A percentile compares a stretch with the other conserved stretches of the same genome.
These are phyloP conservation scores for Kodamaea laetipori DNA, from an alignment of 805 yeast genomes.

Conservation along the genomic window DNA sequence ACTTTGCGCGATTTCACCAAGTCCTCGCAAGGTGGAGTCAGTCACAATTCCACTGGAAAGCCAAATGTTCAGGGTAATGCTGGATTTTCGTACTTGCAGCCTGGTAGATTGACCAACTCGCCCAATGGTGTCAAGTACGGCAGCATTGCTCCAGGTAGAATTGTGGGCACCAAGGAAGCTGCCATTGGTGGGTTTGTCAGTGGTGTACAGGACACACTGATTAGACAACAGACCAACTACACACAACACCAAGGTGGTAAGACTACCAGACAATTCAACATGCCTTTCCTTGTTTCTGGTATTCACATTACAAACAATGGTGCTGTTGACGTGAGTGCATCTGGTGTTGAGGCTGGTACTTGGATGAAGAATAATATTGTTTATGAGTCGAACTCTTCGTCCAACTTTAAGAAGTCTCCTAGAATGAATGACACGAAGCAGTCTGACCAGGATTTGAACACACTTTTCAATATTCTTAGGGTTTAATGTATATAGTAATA, in stretches of 20 bases:
- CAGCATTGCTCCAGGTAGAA: conserved; percentile 68
- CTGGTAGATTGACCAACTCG: conserved; percentile 66
- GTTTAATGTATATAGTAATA: conserved; percentile 7
- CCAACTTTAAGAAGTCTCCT: conserved; percentile 8
- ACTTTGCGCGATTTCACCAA: conserved; percentile 27
- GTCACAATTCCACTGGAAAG: conserved; percentile 15
- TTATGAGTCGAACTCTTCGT: conserved; percentile 1
- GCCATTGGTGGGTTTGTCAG: conserved; percentile 64
- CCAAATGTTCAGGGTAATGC: conserved; percentile 58
- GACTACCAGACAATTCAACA: conserved; percentile 44
- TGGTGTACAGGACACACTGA: conserved; percentile 33
- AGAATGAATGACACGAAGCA: conserved; percentile 11
- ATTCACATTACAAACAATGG: conserved; percentile 44
- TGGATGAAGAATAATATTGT: conserved; percentile 33
- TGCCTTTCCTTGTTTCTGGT: conserved; percentile 44
- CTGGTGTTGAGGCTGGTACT: conserved; percentile 42
- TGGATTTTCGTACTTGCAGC: conserved; percentile 69
- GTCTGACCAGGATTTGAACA: conserved; percentile 12
- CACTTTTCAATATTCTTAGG: conserved; percentile 11
- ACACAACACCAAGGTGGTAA: conserved; percentile 39
- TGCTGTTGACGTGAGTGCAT: conserved; percentile 38
- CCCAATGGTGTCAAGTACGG: conserved; percentile 68
- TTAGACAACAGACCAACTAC: conserved; percentile 37
- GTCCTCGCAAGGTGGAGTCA: conserved; percentile 12
- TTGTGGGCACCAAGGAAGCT: conserved; percentile 48